phyloP scores from a whole-genome alignment of 2,329 filamentous ascomycete species.

The Phoma herbarum region DNA sequence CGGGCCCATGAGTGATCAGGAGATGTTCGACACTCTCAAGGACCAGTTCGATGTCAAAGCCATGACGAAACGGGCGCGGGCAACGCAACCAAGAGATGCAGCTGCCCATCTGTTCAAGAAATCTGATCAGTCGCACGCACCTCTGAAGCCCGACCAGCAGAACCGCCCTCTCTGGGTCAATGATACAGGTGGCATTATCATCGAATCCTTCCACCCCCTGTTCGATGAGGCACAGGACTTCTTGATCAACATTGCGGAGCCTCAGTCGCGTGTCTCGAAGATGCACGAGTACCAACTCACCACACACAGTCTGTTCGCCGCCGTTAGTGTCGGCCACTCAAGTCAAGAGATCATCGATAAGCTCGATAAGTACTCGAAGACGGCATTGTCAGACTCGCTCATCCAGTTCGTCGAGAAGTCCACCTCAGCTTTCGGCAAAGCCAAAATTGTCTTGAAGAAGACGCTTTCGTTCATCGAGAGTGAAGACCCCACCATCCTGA shows the following conservation, averaged over 20 bases:
- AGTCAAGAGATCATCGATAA: conserved; percentile 90
- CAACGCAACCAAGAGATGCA: conserved; percentile 54
- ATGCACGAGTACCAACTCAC: conserved; percentile 95
- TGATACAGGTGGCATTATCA: conserved; percentile 82
- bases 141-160: conserved; percentile 86
- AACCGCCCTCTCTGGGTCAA: conserved; percentile 96
- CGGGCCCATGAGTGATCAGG: conserved; percentile 56
- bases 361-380: conserved; percentile 88
- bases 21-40: conserved; percentile 59
- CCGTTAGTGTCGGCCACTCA: conserved; percentile 91
- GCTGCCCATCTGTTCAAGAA: conserved; percentile 66
- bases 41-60: conserved; percentile 48
- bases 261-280: conserved; percentile 85
- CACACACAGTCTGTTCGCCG: conserved; percentile 91
- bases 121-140: conserved; percentile 82
- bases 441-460: conserved; percentile 92
- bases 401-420: conserved; percentile 81
- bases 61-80: conserved; percentile 43
- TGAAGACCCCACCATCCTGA: conserved; percentile 84
- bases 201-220: conserved; percentile 92
- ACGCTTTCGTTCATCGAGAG: conserved; percentile 96
- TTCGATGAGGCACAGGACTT: conserved; percentile 92
- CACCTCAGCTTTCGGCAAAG: conserved; percentile 92
- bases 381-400: conserved; percentile 81
- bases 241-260: conserved; percentile 94